Evolutionary conservation across 2,329 filamentous ascomycete species (phyloP).

Genomic region (Phialophora macrospora): DNA sequence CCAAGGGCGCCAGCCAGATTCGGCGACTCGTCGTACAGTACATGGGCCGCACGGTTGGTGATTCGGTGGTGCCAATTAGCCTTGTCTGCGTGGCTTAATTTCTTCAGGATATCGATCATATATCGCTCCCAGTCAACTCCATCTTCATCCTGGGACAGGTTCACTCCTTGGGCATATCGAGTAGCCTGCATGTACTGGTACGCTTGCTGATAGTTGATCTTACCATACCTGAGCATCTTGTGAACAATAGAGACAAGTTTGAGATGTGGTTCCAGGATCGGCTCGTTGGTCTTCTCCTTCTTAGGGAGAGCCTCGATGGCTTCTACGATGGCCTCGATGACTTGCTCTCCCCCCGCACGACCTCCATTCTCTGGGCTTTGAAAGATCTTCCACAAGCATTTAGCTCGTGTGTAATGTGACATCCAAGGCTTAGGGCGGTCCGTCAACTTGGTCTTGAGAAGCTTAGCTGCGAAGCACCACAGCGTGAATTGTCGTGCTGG

Average conservation of each 20-base stretch:
- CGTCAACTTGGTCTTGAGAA: slow-evolving; percentile 64
- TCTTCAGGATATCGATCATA: slow-evolving; percentile 63
- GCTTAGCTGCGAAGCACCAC: slow-evolving; percentile 67
- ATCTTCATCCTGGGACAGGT: slow-evolving; percentile 55
- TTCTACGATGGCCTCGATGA: slow-evolving; percentile 62
- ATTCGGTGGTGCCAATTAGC: slow-evolving; percentile 95
- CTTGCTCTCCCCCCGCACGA: slow-evolving; percentile 49
- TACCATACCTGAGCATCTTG: slow-evolving; percentile 70
- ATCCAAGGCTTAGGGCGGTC: slow-evolving; percentile 68
- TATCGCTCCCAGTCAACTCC: slow-evolving; percentile 64
- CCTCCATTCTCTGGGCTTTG: slow-evolving; percentile 47
- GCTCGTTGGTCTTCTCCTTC: slow-evolving; percentile 67
- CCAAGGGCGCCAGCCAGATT: slow-evolving; percentile 60
- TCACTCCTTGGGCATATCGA: slow-evolving; percentile 60
- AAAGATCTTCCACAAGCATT: slow-evolving; percentile 75
- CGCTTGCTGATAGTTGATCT: slow-evolving; percentile 54
- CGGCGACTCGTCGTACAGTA: slow-evolving; percentile 63
- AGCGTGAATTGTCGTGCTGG: slow-evolving; percentile 62
- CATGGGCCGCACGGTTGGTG: slow-evolving; percentile 68
- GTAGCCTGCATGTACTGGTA: slow-evolving; percentile 58
- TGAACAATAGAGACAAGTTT: slow-evolving; percentile 82
- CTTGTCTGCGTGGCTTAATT: slow-evolving; percentile 74
- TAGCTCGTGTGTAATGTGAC: slow-evolving; percentile 71
- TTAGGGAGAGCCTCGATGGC: slow-evolving; percentile 67
- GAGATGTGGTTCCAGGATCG: slow-evolving; percentile 88